Conservation (phyloP, 768 basidiomycete species). For the Pleurotus pulmonarius region DNA sequence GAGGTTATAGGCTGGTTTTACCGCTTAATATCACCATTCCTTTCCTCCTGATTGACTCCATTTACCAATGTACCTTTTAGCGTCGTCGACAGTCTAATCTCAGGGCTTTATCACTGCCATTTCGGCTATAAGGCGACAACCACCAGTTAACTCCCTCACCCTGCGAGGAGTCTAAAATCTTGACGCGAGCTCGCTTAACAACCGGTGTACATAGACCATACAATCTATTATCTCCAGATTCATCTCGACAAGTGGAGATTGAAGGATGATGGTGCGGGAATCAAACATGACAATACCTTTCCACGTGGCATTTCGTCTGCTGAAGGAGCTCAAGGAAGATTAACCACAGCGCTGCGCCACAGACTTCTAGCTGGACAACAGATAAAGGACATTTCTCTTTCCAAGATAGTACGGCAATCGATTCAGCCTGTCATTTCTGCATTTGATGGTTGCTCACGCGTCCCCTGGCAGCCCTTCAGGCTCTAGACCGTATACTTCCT, state of each 20-base stretch:
- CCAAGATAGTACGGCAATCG: no score
- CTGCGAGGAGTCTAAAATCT: conserved; percentile 8
- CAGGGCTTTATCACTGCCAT: not conserved
- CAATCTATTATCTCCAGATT: conserved; percentile 5
- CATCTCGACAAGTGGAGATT: conserved; percentile 8
- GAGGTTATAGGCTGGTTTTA: not conserved
- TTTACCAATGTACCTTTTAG: not conserved
- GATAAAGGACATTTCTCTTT: no score
- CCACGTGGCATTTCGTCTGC: not conserved
- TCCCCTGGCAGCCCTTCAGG: no score
- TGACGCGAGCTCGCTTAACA: conserved; percentile 6
- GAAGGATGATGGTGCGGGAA: not conserved
- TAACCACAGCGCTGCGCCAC: no score
- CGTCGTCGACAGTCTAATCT: not conserved
- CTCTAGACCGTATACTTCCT: no score
- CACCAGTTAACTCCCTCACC: not conserved
- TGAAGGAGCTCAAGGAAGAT: not conserved
- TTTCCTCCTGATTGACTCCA: not conserved
- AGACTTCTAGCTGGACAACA: no score
- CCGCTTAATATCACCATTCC: not conserved
- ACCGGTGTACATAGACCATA: not conserved
- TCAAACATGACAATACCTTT: not conserved
- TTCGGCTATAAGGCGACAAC: conserved; percentile 2
- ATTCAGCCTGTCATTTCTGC: no score
- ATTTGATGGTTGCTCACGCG: no score